A percentile compares a stretch with the other conserved stretches of the same genome.
Evolutionary conservation across 140 eudicot species (phyloP).

Genomic region (Flaveria floridana): DNA sequence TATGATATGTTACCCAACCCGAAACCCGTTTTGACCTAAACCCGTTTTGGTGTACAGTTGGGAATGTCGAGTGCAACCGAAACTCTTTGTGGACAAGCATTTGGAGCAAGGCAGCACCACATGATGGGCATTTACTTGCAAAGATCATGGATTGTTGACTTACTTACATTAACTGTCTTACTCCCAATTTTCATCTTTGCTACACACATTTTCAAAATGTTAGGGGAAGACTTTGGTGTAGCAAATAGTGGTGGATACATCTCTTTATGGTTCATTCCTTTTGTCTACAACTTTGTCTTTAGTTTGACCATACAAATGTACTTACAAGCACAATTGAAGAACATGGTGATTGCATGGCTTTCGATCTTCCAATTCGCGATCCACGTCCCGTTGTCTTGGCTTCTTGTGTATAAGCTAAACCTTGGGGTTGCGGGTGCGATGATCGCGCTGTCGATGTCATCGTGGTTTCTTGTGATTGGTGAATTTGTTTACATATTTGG

Average conservation of each 20-base stretch:
- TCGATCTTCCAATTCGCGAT: slow-evolving; percentile 37
- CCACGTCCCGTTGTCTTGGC: slow-evolving; percentile 50
- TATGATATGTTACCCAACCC: too few relatives aligned
- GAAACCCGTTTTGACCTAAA: too few relatives aligned
- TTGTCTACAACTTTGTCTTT: slow-evolving; percentile 40
- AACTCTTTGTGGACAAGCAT: slow-evolving; percentile 56
- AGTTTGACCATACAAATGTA: slow-evolving; percentile 44
- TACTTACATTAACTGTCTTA: too few relatives aligned
- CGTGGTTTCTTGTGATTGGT: slow-evolving; percentile 56
- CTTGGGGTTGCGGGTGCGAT: slow-evolving; percentile 57
- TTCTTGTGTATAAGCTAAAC: slow-evolving; percentile 35
- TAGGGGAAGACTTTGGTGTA: too few relatives aligned
- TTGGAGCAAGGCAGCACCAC: slow-evolving; percentile 51
- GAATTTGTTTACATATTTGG: slow-evolving; percentile 52
- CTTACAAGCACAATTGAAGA: slow-evolving; percentile 53
- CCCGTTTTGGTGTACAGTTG: background rate
- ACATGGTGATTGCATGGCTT: slow-evolving; percentile 45
- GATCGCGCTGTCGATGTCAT: slow-evolving; percentile 42
- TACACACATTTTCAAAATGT: too few relatives aligned
- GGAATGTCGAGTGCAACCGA: slow-evolving; percentile 45
- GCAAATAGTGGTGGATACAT: too few relatives aligned
- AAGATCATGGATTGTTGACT: too few relatives aligned
- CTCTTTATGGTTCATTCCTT: too few relatives aligned
- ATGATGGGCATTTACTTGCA: slow-evolving; percentile 43
- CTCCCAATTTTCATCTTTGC: too few relatives aligned